Base-by-base conservation (phyloP, 1,284 basidiomycete genomes). In the Heliocybe sulcata region DNA sequence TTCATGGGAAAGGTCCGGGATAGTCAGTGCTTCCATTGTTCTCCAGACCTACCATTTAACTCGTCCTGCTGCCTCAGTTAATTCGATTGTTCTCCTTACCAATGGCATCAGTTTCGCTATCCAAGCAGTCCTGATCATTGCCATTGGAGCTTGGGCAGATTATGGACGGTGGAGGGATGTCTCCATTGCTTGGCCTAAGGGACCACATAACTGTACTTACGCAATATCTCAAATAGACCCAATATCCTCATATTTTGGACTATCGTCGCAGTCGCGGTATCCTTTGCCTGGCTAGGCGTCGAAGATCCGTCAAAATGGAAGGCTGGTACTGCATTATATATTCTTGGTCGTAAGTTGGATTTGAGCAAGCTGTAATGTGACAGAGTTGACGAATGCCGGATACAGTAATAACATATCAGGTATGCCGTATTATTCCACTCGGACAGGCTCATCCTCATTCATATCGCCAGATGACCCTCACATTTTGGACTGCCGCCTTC, bases 401-500 rank as follows among this genome's bases (percentile, higher is more conserved):
- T 26, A 20, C 56, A 87, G 85, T 92, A 54, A 88, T 92, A 51
- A 76, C 83, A 0, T 92, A 92, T 65, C 90, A 92, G 72, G 83
- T 79, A 57, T 26, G 57, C 35, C 20, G 14, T 49, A 29, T n/a
- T 51, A 20, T 45, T 31, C 45, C 20, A 4, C 2, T 14, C 23
- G 2, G 23, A 8, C n/a, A n/a, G n/a, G 12, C 26, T 16, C 3
- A 51, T 29, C 25, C 12, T 19, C 12, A 20, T 20, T 42, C 16
- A 42, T 16, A n/a, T 8, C n/a, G 38, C 9, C 54, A 86, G 80
- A 82, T 86, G 55, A 77, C 85, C 25, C 68, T 92, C 48, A 90
- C 87, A 0, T 90, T 90, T 68, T 92, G 88, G 88, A 90, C 88
- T 0, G 89, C 90, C 6, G 90, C 90, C 2, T 92, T 93, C 65